A percentile compares a stretch with the other conserved stretches of the same genome.
Conservation (phyloP, 495 filamentous ascomycete genomes). For the Trichoderma reesei region DNA sequence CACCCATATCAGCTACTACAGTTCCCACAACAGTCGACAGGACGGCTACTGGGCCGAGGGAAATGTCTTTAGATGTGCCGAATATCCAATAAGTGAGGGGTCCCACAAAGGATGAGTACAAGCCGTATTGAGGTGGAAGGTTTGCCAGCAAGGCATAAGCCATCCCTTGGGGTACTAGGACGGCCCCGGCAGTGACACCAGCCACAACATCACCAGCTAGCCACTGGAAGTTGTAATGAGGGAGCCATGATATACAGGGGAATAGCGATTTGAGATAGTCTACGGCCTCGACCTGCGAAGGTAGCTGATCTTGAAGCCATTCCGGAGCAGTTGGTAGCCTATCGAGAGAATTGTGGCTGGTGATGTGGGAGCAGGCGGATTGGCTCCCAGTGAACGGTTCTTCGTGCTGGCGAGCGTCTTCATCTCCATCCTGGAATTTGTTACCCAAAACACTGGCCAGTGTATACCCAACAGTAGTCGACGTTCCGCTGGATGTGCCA, state of each 20-base stretch:
- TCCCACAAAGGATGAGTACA: conserved; percentile 98
- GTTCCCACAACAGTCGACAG: conserved; percentile 84
- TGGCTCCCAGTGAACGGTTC: conserved; percentile 58
- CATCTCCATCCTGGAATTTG: conserved; percentile 59
- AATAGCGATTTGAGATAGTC: conserved; percentile 63
- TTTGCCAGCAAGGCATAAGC: conserved; percentile 84
- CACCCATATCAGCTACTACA: conserved; percentile 53
- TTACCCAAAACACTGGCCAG: conserved; percentile 79
- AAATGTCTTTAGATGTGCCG: conserved; percentile 97
- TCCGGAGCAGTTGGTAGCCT: conserved; percentile 65
- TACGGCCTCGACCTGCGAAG: conserved; percentile 41
- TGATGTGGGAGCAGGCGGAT: conserved; percentile 66
- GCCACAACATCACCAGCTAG: conserved; percentile 80
- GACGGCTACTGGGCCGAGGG: conserved; percentile 96
- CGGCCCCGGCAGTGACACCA: conserved; percentile 92
- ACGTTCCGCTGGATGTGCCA: conserved; percentile 18
- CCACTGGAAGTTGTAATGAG: conserved; percentile 83
- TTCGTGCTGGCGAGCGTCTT: conserved; percentile 27
- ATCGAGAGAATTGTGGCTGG: conserved; percentile 75
- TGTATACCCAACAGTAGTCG: conserved; percentile 45
- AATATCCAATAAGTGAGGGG: conserved; percentile 98
- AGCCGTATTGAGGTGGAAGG: conserved; percentile 68
- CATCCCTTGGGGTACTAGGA: conserved; percentile 97
- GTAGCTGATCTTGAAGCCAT: conserved; percentile 56
- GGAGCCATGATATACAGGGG: conserved; percentile 83